These are phyloP conservation scores for Boletus holoroseus DNA, from an alignment of 1,284 basidiomycete genomes.

Conservation along the genomic window DNA sequence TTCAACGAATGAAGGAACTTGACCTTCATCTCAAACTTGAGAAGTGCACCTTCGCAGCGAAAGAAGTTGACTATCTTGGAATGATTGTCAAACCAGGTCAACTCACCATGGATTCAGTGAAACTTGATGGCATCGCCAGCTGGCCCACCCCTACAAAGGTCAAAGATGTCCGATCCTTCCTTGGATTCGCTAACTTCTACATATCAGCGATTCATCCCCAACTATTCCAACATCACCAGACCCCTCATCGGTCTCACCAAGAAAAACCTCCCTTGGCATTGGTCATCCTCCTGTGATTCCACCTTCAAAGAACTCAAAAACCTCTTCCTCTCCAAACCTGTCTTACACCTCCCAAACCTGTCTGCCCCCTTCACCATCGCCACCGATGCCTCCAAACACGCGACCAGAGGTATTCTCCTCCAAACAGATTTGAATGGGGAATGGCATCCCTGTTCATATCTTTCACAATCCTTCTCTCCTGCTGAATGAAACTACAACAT, in stretches of 20 bases:
- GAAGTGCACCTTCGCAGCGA: neutral
- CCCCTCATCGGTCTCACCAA: neutral
- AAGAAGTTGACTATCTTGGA: neutral
- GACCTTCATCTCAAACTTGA: neutral
- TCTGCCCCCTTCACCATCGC: too few relatives aligned
- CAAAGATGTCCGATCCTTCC: neutral
- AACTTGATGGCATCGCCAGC: rapidly evolving
- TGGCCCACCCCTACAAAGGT: rapidly evolving
- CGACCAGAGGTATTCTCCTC: too few relatives aligned
- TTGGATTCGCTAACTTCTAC: neutral
- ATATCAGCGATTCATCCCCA: neutral
- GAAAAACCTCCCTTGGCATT: rapidly evolving
- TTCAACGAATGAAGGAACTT: neutral
- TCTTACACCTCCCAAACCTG: too few relatives aligned
- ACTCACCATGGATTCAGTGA: neutral
- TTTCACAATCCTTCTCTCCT: too few relatives aligned
- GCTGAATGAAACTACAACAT: too few relatives aligned
- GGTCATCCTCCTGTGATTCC: too few relatives aligned
- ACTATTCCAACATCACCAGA: neutral
- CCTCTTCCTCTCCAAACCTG: too few relatives aligned
- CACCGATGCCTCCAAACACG: too few relatives aligned
- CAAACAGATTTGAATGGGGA: too few relatives aligned
- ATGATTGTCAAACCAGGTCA: neutral
- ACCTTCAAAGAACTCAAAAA: too few relatives aligned
- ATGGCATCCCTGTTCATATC: too few relatives aligned